Base-by-base conservation (phyloP, 1,284 basidiomycete species). In the Moniliella sp. region DNA sequence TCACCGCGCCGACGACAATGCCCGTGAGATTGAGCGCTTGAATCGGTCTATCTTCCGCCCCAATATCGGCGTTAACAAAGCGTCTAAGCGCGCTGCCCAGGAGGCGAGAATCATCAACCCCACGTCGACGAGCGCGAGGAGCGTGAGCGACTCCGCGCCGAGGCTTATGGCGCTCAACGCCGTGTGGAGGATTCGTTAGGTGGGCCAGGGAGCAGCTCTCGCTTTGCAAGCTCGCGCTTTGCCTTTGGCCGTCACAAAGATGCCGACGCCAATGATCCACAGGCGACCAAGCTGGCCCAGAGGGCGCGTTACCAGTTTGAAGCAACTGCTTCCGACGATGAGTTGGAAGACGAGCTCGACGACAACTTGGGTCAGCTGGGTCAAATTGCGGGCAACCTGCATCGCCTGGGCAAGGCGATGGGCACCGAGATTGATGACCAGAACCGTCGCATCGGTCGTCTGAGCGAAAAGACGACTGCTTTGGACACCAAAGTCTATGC, bases 301-400 rank as follows among this genome's bases (percentile, higher is more conserved):
- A 66, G 80, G 40, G 72, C 75, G 53, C 71, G 79, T 16, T 97
- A 75, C 61, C 86, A 94, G 62, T 94, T 94, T 50, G 88, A 97
- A 46, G 75, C 75, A n/a, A 79, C 75, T 21, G 79, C 71, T 10
- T 83, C 78, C 12, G 91, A 99, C 54, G 86, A 97, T 53, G 84
- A 93, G 64, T 54, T 72, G 30, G 71, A 73, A 46, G 66, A 71
- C 40, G 70, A 86, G 59, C 58, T 94, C 15, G 88, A 94, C 50
- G 73, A 74, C 43, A 94, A 97, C 61, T 64, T 99, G 31, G 74
- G 83, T 59, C 83, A 93, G 63, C 80, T 91, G 38, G 66, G 72
- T 27, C 75, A 75, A 36, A 70, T 79, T 30, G 74, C 79, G 78
- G 75, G 62, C n/a, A 67, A 76, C 33, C 68, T 99, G 45, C 88